phyloP scores from a whole-genome alignment of 768 basidiomycete genomes.

The Chalciporus pseudorubinellus region DNA sequence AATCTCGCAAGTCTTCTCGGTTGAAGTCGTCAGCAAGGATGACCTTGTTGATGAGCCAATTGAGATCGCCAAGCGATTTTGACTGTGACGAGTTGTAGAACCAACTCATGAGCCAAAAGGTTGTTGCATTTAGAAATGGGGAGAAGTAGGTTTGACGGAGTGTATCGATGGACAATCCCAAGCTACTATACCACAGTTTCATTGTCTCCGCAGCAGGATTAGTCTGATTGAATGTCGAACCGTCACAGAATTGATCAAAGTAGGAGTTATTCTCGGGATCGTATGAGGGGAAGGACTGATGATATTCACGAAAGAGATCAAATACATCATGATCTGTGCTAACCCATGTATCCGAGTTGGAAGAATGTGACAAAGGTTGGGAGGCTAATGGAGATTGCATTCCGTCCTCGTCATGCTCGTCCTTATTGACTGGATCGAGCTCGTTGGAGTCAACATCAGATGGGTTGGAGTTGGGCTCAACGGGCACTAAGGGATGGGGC shows the following conservation, averaged over 20 bases:
- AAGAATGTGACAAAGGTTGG: too few species aligned
- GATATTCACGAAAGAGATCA: background rate
- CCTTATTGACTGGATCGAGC: background rate
- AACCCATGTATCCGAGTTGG: background rate
- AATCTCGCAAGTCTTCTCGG: conserved; percentile 1
- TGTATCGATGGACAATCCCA: background rate
- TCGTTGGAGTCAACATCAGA: background rate
- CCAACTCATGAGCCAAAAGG: conserved; percentile 27
- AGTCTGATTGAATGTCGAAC: background rate
- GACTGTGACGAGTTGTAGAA: conserved; percentile 16
- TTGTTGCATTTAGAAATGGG: conserved; percentile 20
- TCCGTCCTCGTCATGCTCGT: too few species aligned
- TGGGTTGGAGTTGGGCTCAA: background rate
- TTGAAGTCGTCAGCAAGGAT: conserved; percentile 14
- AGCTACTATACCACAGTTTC: conserved; percentile 10
- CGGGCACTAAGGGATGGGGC: background rate
- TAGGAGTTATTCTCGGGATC: background rate
- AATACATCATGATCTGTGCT: background rate
- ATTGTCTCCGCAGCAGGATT: too few species aligned
- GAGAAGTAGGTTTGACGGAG: background rate
- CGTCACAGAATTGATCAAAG: conserved; percentile 1
- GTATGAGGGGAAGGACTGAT: background rate
- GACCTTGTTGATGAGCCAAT: conserved; percentile 16
- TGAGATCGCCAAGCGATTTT: conserved; percentile 7
- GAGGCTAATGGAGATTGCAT: too few species aligned